These are phyloP conservation scores for Candida bentonensis DNA, from an alignment of 805 yeast species.

Conservation along the genomic window DNA sequence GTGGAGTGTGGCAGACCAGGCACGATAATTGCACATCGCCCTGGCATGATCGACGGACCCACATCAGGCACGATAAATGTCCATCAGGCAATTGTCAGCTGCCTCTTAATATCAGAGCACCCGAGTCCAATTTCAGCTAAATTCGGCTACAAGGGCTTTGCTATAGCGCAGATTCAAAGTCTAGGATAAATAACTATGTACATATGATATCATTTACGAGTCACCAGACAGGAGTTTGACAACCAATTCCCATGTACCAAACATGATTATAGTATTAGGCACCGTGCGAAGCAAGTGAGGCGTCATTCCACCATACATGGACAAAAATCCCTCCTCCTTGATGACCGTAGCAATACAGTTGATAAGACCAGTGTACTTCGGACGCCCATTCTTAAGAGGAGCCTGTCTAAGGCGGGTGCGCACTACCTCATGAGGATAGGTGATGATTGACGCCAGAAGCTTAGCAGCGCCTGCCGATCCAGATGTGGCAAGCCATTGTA, in stretches of 20 bases:
- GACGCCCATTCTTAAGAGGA: conserved; percentile 64
- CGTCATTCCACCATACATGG: conserved; percentile 95
- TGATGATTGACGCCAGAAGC: conserved; percentile 77
- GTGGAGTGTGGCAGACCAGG: too few relatives aligned
- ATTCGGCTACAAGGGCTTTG: too few relatives aligned
- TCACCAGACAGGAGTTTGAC: conserved; percentile 34
- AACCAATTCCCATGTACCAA: conserved; percentile 94
- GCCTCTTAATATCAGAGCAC: too few relatives aligned
- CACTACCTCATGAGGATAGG: conserved; percentile 96
- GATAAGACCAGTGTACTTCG: conserved; percentile 77
- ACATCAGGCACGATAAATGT: too few relatives aligned
- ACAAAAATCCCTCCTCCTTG: conserved; percentile 81
- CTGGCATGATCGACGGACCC: too few relatives aligned
- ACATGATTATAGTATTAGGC: conserved; percentile 96
- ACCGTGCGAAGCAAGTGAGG: conserved; percentile 95
- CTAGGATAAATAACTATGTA: too few relatives aligned
- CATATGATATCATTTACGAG: too few relatives aligned
- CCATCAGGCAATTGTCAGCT: too few relatives aligned
- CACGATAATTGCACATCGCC: too few relatives aligned
- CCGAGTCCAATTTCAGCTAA: too few relatives aligned
- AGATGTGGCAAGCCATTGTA: conserved; percentile 91
- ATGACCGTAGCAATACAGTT: conserved; percentile 79
- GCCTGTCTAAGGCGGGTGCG: conserved; percentile 93
- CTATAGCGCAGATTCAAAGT: too few relatives aligned
- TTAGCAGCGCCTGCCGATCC: conserved; percentile 98